Conservation (phyloP, 805 yeast species). For the Candida schatavii region DNA sequence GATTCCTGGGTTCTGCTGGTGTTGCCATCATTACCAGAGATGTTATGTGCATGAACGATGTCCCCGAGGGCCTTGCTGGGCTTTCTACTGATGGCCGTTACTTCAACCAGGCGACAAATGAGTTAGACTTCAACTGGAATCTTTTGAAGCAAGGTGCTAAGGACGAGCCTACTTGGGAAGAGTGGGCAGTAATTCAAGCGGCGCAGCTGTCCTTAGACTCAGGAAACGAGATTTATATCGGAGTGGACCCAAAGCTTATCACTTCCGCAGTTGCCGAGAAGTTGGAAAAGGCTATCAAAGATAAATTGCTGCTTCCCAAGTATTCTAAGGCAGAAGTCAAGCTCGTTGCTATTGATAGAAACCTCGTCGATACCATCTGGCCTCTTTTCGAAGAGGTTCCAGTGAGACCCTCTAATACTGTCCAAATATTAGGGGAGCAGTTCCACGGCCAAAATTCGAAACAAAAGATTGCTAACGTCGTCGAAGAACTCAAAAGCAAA, state of each 20-base stretch:
- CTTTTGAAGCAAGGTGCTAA: constrained; percentile 51
- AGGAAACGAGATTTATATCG: constrained; percentile 34
- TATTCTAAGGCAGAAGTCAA: constrained; percentile 34
- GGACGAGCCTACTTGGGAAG: constrained; percentile 55
- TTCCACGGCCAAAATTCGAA: constrained; percentile 64
- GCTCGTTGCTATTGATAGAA: constrained; percentile 47
- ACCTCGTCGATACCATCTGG: constrained; percentile 80
- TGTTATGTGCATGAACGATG: constrained; percentile 45
- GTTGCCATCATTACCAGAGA: constrained; percentile 57
- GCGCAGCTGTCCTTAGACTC: constrained; percentile 48
- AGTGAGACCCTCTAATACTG: constrained; percentile 42
- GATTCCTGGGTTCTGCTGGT: constrained; percentile 63
- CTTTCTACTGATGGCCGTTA: constrained; percentile 62
- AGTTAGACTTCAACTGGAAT: constrained; percentile 59
- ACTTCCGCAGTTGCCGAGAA: constrained; percentile 33
- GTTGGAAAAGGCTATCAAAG: constrained; percentile 28
- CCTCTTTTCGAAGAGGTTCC: constrained; percentile 63
- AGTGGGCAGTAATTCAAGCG: constrained; percentile 54
- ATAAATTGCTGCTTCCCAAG: constrained; percentile 16
- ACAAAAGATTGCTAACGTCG: constrained; percentile 54
- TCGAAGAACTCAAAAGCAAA: constrained; percentile 16
- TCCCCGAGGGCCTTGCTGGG: constrained; percentile 55
- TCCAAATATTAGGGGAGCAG: constrained; percentile 49
- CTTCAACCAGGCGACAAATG: constrained; percentile 56
- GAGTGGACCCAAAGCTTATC: constrained; percentile 51